Conservation (phyloP, 306 rosid species). For the Bauhinia variegata region DNA sequence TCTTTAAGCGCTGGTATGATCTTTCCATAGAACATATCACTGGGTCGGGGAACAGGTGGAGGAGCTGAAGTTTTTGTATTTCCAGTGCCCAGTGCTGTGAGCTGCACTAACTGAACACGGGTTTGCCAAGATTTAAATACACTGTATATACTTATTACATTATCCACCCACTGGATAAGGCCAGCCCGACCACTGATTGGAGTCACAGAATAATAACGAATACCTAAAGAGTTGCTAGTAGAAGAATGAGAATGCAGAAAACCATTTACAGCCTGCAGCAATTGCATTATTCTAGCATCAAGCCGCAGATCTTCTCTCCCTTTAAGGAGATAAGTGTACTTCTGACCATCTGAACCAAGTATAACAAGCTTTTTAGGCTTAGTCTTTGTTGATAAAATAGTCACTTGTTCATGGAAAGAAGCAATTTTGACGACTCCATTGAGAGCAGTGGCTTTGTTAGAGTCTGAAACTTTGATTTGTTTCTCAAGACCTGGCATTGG, state of each 20-base stretch:
- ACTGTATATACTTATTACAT: slow-evolving; percentile 87
- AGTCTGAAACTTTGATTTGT: slow-evolving; percentile 60
- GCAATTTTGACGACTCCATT: slow-evolving; percentile 80
- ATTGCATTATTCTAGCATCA: slow-evolving; percentile 96
- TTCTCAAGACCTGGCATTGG: slow-evolving; percentile 99
- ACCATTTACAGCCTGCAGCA: slow-evolving; percentile 88
- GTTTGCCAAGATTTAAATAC: slow-evolving; percentile 96
- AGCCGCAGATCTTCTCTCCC: slow-evolving; percentile 98
- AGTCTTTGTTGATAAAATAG: slow-evolving; percentile 90
- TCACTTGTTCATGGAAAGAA: slow-evolving; percentile 77
- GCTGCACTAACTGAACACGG: slow-evolving; percentile 75
- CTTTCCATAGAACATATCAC: slow-evolving; percentile 99
- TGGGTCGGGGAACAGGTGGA: slow-evolving; percentile 92
- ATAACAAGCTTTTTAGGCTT: slow-evolving; percentile 89
- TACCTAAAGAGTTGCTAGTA: slow-evolving; percentile 70
- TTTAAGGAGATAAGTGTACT: slow-evolving; percentile 87
- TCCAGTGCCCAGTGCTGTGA: slow-evolving; percentile 60
- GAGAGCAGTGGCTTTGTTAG: slow-evolving; percentile 58
- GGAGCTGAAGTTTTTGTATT: slow-evolving; percentile 73
- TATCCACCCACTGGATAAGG: slow-evolving; percentile 92
- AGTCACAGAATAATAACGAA: slow-evolving; percentile 95
- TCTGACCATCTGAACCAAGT: slow-evolving; percentile 90
- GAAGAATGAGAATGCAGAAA: slow-evolving; percentile 80
- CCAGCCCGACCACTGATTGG: slow-evolving; percentile 98
- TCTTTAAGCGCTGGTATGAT: slow-evolving; percentile 98